Conservation (phyloP, 1,284 basidiomycete species). For the Puccinia triticina region DNA sequence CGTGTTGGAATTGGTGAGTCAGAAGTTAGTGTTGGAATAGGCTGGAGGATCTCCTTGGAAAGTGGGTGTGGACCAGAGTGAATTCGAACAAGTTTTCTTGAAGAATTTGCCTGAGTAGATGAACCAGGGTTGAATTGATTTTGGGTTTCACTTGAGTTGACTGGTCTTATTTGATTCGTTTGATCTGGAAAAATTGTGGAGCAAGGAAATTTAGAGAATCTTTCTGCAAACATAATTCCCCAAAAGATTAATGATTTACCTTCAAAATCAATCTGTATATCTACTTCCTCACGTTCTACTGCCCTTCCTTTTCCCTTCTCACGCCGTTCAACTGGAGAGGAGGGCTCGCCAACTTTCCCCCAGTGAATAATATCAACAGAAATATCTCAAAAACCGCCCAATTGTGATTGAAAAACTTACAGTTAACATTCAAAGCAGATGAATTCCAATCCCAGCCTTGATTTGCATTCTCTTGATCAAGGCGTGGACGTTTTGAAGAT, state of each 20-base stretch:
- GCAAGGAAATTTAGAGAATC: background rate
- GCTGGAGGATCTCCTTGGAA: background rate
- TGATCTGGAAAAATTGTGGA: background rate
- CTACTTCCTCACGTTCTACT: background rate
- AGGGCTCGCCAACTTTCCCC: background rate
- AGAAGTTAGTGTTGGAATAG: background rate
- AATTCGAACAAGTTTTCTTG: no score
- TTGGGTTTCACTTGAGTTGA: background rate
- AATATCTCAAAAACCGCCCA: background rate
- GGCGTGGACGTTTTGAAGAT: background rate
- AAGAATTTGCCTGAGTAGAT: no score
- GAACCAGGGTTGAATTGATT: background rate
- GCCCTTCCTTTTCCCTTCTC: background rate
- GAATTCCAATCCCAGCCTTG: background rate
- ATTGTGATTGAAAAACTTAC: background rate
- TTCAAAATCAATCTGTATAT: background rate
- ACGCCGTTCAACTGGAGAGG: background rate
- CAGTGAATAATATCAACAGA: background rate
- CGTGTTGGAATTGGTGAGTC: background rate
- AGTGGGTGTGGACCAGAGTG: background rate
- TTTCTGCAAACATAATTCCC: background rate
- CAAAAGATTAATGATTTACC: background rate
- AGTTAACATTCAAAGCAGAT: background rate
- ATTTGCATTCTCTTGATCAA: background rate
- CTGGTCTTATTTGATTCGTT: background rate